phyloP scores from a whole-genome alignment of 2,329 filamentous ascomycete species.

The Cyanodermella asteris region DNA sequence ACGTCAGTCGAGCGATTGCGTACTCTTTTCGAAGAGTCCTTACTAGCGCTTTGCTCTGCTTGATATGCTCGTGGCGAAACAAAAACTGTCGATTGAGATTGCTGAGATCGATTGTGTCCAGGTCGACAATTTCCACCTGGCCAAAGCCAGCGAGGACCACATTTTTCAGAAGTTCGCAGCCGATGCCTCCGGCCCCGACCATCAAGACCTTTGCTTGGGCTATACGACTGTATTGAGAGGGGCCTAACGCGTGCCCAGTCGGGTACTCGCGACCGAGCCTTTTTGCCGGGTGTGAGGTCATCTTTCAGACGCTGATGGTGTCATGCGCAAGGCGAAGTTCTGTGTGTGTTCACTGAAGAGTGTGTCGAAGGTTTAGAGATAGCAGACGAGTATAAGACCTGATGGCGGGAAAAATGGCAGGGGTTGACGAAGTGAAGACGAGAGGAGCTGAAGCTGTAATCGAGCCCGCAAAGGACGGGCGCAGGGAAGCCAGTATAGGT shows the following conservation, averaged over 20 bases:
- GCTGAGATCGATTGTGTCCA: slow-evolving; percentile 94
- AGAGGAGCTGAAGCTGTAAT: no score
- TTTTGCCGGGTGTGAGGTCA: no score
- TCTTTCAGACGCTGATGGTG: no score
- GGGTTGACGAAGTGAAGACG: no score
- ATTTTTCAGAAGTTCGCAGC: slow-evolving; percentile 94
- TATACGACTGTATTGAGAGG: slow-evolving; percentile 10
- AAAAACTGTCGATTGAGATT: slow-evolving; percentile 96
- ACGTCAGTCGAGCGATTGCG: slow-evolving; percentile 7
- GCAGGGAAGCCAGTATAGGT: no score
- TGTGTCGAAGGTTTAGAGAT: no score
- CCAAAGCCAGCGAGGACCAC: slow-evolving; percentile 80
- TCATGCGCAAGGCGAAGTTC: not conserved
- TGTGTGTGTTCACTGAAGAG: not conserved
- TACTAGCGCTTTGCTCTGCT: slow-evolving; percentile 86
- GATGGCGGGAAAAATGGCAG: no score
- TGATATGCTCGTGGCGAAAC: slow-evolving; percentile 91
- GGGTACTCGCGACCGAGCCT: no score
- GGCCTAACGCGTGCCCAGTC: no score
- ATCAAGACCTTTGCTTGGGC: slow-evolving; percentile 65
- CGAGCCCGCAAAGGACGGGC: no score
- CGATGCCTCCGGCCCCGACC: slow-evolving; percentile 91
- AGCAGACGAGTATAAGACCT: no score
- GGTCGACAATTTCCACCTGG: slow-evolving; percentile 83
- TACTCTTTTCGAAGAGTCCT: slow-evolving; percentile 10